Base-by-base conservation (phyloP, 495 filamentous ascomycete species). In the Penicillium steckii region DNA sequence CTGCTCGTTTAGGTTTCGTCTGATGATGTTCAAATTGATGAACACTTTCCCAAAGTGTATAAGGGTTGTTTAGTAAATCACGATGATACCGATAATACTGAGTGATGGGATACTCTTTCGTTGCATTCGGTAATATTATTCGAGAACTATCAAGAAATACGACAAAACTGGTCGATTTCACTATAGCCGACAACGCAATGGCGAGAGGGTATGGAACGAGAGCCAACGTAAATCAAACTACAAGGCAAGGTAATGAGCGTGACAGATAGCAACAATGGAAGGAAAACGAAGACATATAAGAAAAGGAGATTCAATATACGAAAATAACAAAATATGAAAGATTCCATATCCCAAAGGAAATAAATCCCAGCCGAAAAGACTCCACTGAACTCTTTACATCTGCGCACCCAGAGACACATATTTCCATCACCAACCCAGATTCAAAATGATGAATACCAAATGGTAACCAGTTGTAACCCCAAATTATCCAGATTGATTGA, bases 401-500 rank as follows among this genome's bases (percentile, higher is more conserved):
- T 13, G 44, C 44, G 9, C 22, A 46, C 15, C 44, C 37, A 17
- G 7, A 41, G 37, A 23, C 21, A 21, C 37, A 23, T 41, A 41
- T 41, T 10, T 23, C 37, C 42, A 13, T 44, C 42, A 23, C 44
- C 44, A 35, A 15, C 30, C 46, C 21, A 44, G 51, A 51, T 23
- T 15, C 40, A 50, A 29, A 50, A 52, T 49, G 19, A 44, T n/a
- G 40, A 54, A 56, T 54, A 23, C 22, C 50, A 56, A 7, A 48
- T 25, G 30, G 35, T 48, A 46, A 26, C 15, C 19, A 48, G 24
- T 48, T 51, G 37, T 64, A 57, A 59, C 42, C 54, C 46, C 42
- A 45, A 59, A 53, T n/a, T n/a, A n/a, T n/a, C n/a, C n/a, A 35
- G 30, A 52, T 30, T 46, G 56, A 32, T 60, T 30, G 13, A 15